Evolutionary conservation across 768 basidiomycete genomes (phyloP).

Genomic region (Psilocybe cyanescens): DNA sequence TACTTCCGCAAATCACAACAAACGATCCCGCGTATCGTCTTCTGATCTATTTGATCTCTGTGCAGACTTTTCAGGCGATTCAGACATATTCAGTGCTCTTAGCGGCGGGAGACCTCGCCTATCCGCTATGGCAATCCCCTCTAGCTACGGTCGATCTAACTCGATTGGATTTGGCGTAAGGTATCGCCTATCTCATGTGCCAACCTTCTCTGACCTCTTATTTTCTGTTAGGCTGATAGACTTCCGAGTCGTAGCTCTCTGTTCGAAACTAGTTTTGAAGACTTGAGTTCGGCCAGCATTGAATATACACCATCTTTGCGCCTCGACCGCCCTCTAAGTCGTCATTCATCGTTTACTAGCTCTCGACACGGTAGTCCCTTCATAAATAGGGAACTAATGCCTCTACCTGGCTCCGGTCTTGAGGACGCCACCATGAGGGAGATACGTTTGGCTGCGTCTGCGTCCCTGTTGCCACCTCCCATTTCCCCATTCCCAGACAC

Average conservation of each 20-base stretch:
- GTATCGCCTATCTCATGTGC: constrained; percentile 10
- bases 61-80: background rate
- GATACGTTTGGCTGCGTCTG: constrained; percentile 31
- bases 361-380: constrained; percentile 18
- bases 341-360: constrained; percentile 29
- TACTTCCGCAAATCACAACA: constrained; percentile 8
- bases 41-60: background rate
- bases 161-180: constrained; percentile 25
- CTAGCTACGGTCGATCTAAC: constrained; percentile 17
- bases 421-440: background rate
- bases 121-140: constrained; percentile 29
- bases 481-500: constrained; percentile 25
- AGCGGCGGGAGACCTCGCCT: constrained; percentile 34
- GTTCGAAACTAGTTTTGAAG: constrained; percentile 5
- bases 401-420: background rate
- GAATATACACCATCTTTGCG: constrained; percentile 17
- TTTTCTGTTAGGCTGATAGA: constrained; percentile 11
- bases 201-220: background rate
- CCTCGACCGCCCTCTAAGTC: constrained; percentile 24
- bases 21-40: background rate
- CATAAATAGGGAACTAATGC: background rate
- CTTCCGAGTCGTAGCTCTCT: constrained; percentile 4
- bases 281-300: constrained; percentile 16
- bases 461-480: constrained; percentile 20
- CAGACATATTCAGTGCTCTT: background rate